Base-by-base conservation (phyloP, 441 rosid species). In the Gossypium schwendimanii region DNA sequence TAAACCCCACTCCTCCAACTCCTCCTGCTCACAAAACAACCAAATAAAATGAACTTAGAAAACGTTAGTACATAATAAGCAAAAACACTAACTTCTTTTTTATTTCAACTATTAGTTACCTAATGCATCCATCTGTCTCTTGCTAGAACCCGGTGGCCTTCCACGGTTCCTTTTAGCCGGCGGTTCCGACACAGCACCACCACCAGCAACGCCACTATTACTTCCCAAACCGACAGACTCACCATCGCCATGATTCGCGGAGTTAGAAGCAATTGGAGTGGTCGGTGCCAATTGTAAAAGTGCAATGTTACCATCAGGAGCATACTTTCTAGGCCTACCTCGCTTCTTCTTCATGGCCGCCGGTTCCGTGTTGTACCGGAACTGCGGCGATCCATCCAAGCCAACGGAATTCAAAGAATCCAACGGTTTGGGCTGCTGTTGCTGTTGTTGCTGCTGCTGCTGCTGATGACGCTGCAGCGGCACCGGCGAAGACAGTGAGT, bases 81-180 rank as follows among this genome's bases (percentile, higher is more conserved):
- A 62, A 28, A 45, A 0, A 17, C 0, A 50, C 11, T 0, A 36
- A 63, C 23, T 63, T 63, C 15, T n/a, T 59, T 18, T 23, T 50
- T 15, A 52, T 21, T 23, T 6, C 41, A 69, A 71, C 59, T 50
- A 2, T 18, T 49, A 72, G 77, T 54, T 78, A 88, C 97, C 97
- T 71, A 91, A 76, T 20, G 98, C 99, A 66, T 95, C 96, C 4
- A 95, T 87, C 81, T 94, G 99, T 78, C 79, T 91, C 76, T 92
- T 94, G 53, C 88, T 95, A 2, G 97, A 84, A 21, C 98, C 96
- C 9, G 99, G 94, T 6, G 98, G 99, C 77, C 99, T 77, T 65
- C 99, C 99, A n/a, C 98, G 80, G 58, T 84, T 82, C 63, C 84
- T 84, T 82, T 94, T 94, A 31, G 84, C 59, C 0, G 85, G 77